Conservation (phyloP, 441 rosid genomes). For the Francoa sonchifolia region DNA sequence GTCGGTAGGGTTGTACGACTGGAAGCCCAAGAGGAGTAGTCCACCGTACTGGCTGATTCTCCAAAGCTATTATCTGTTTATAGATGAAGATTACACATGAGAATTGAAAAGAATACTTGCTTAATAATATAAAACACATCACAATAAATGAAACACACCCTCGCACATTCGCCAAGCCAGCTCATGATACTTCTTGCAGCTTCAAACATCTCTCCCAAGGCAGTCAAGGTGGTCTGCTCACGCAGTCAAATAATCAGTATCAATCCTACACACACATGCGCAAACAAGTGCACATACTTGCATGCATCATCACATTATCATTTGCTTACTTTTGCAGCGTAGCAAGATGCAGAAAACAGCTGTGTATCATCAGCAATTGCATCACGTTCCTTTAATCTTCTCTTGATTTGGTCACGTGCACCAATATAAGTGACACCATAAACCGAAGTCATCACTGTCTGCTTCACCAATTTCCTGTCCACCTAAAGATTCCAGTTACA, state of each 20-base stretch:
- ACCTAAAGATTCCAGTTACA: constrained; percentile 39
- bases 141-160: constrained; percentile 28
- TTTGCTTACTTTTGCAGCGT: constrained; percentile 79
- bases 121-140: constrained; percentile 1
- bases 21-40: constrained; percentile 96
- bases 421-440: constrained; percentile 90
- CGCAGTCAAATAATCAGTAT: constrained; percentile 14
- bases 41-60: constrained; percentile 87
- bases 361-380: constrained; percentile 39
- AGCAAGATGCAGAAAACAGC: constrained; percentile 60
- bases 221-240: constrained; percentile 68
- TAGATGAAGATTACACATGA: no score
- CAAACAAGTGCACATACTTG: no score
- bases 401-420: constrained; percentile 89
- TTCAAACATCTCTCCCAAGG: constrained; percentile 88
- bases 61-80: constrained; percentile 72
- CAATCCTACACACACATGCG: not conserved
- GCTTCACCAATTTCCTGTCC: constrained; percentile 94
- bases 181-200: constrained; percentile 89
- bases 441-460: constrained; percentile 98
- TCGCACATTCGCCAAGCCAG: constrained; percentile 98
- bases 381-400: constrained; percentile 84
- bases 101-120: no score
- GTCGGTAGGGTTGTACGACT: constrained; percentile 91
- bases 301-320: no score